Conservation (phyloP, 768 basidiomycete species). For the Lenzites betulinus region DNA sequence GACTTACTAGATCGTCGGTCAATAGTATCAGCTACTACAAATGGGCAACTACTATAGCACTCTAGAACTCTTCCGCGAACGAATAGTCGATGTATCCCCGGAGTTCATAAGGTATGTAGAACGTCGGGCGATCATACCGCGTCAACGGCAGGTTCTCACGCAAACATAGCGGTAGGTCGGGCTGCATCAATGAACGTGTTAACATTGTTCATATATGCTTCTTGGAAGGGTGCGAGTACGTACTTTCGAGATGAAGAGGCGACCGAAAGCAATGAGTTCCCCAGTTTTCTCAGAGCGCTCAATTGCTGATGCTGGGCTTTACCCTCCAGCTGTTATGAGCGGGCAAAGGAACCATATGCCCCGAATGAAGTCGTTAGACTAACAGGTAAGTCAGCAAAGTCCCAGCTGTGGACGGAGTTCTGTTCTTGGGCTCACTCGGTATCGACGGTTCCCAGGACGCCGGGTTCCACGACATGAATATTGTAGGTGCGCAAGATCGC, state of each 20-base stretch:
- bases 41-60: background rate
- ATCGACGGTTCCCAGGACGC: too few species aligned
- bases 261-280: slow-evolving; percentile 31
- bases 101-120: slow-evolving; percentile 37
- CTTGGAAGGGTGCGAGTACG: slow-evolving; percentile 1
- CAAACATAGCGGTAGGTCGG: slow-evolving; percentile 45
- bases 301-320: slow-evolving; percentile 21
- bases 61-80: slow-evolving; percentile 17
- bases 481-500: too few species aligned
- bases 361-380: slow-evolving; percentile 24
- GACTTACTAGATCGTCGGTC: too few species aligned
- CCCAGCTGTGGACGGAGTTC: too few species aligned
- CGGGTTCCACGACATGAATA: too few species aligned
- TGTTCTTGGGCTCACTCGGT: too few species aligned
- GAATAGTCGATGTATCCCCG: slow-evolving; percentile 32
- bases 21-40: too few species aligned
- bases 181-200: slow-evolving; percentile 33
- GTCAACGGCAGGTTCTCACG: slow-evolving; percentile 37
- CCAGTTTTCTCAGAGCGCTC: slow-evolving; percentile 25
- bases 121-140: slow-evolving; percentile 39
- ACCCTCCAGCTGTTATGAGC: slow-evolving; percentile 29
- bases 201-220: too few species aligned
- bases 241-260: slow-evolving; percentile 33
- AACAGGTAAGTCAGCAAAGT: background rate
- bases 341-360: slow-evolving; percentile 27